A percentile compares a stretch with the other conserved stretches of the same genome.
Conservation (phyloP, 2,329 filamentous ascomycete species). For the Talaromyces sp. region DNA sequence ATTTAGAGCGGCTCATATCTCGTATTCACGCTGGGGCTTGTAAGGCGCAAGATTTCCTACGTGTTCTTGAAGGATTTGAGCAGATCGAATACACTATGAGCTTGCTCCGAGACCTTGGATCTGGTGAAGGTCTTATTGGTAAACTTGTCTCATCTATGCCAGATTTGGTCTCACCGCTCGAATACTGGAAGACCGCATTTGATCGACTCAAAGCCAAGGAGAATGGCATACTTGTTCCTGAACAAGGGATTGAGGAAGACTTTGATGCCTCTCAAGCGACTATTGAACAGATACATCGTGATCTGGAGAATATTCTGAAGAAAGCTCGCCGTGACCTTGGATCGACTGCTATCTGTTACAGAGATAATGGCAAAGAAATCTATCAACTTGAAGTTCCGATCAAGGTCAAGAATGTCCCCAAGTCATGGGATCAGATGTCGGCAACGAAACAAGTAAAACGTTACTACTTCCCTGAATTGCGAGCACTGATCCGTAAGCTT, state of each 20-base stretch:
- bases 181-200: constrained; percentile 88
- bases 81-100: constrained; percentile 94
- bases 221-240: constrained; percentile 76
- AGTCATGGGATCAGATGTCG: constrained; percentile 93
- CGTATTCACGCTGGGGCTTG: constrained; percentile 90
- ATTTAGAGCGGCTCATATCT: constrained; percentile 89
- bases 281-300: constrained; percentile 68
- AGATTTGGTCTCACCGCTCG: constrained; percentile 65
- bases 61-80: constrained; percentile 91
- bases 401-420: constrained; percentile 77
- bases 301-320: constrained; percentile 66
- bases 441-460: constrained; percentile 84
- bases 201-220: constrained; percentile 74
- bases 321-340: constrained; percentile 68
- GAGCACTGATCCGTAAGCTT: constrained; percentile 73
- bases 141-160: constrained; percentile 83
- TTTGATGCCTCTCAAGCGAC: constrained; percentile 78
- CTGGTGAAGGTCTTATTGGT: constrained; percentile 77
- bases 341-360: constrained; percentile 66
- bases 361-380: constrained; percentile 91
- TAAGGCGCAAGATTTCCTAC: constrained; percentile 85
- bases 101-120: constrained; percentile 66
- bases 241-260: constrained; percentile 81
- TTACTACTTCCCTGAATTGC: constrained; percentile 85
- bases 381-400: constrained; percentile 88